These are phyloP conservation scores for Claviceps citrina DNA, from an alignment of 2,329 filamentous ascomycete species.

Conservation along the genomic window DNA sequence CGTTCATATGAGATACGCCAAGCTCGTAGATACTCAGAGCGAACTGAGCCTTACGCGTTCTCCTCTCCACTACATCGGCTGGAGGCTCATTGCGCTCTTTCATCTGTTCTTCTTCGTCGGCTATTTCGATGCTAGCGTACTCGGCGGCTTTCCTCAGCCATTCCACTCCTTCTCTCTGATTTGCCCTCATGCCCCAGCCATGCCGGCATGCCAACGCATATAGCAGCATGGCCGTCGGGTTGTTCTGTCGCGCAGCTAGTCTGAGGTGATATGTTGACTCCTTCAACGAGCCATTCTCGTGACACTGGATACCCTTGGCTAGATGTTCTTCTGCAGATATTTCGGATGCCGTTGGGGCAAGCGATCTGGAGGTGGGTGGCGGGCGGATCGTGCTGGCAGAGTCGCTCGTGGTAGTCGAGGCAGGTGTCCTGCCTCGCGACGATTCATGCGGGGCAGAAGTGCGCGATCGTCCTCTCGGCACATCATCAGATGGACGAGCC, in stretches of 20 bases:
- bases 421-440: constrained; percentile 27
- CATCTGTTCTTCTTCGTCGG: constrained; percentile 57
- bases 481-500: constrained; percentile 32
- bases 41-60: constrained; percentile 81
- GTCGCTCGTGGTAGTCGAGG: constrained; percentile 36
- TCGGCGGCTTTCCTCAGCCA: constrained; percentile 91
- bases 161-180: constrained; percentile 73
- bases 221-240: constrained; percentile 87
- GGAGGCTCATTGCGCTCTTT: constrained; percentile 41
- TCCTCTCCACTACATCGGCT: constrained; percentile 53
- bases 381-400: constrained; percentile 36
- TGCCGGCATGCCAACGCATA: constrained; percentile 91
- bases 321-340: constrained; percentile 79
- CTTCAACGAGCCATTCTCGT: constrained; percentile 73
- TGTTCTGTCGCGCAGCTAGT: constrained; percentile 68
- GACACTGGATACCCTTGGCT: constrained; percentile 74
- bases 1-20: constrained; percentile 93
- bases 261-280: constrained; percentile 95
- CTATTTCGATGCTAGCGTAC: constrained; percentile 64
- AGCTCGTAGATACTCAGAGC: constrained; percentile 92
- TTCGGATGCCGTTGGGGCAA: constrained; percentile 45
- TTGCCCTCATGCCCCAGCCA: constrained; percentile 93
- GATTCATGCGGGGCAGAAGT: constrained; percentile 24
- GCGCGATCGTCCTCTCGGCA: constrained; percentile 29
- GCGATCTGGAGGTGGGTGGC: constrained; percentile 25